phyloP scores from a whole-genome alignment of 2,329 filamentous ascomycete species.

The Diplocarpon mali region DNA sequence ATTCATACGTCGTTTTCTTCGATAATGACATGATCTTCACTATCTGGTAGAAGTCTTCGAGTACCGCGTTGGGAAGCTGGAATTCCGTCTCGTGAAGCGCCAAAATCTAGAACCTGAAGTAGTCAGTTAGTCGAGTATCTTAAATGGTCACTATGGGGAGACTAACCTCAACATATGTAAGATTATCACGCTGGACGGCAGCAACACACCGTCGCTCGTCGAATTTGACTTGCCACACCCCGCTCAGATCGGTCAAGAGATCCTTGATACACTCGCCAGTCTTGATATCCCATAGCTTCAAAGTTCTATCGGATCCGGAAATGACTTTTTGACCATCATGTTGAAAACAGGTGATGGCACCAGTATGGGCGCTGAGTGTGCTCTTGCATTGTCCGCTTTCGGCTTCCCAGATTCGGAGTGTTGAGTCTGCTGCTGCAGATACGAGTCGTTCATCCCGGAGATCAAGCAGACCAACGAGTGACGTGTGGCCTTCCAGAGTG shows the following conservation, averaged over 20 bases:
- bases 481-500: conserved; percentile 84
- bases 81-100: conserved; percentile 80
- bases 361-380: conserved; percentile 84
- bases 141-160: neutral
- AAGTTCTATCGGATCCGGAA: conserved; percentile 83
- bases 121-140: conserved; percentile 25
- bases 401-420: conserved; percentile 92
- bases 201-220: conserved; percentile 91
- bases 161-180: conserved; percentile 92
- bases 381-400: conserved; percentile 85
- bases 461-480: conserved; percentile 85
- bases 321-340: conserved; percentile 96
- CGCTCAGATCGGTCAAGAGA: conserved; percentile 80
- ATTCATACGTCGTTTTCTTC: conserved; percentile 15
- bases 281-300: conserved; percentile 98
- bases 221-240: conserved; percentile 99
- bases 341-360: conserved; percentile 97
- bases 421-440: conserved; percentile 90
- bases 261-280: conserved; percentile 90
- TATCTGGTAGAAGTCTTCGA: conserved; percentile 46
- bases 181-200: conserved; percentile 80
- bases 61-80: conserved; percentile 66
- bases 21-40: conserved; percentile 10
- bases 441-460: conserved; percentile 83
- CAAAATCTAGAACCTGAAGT: conserved; percentile 85